These are phyloP conservation scores for Mortierella sp. DNA, from an alignment of 371 early-diverging fungal genomes.

Conservation along the genomic window DNA sequence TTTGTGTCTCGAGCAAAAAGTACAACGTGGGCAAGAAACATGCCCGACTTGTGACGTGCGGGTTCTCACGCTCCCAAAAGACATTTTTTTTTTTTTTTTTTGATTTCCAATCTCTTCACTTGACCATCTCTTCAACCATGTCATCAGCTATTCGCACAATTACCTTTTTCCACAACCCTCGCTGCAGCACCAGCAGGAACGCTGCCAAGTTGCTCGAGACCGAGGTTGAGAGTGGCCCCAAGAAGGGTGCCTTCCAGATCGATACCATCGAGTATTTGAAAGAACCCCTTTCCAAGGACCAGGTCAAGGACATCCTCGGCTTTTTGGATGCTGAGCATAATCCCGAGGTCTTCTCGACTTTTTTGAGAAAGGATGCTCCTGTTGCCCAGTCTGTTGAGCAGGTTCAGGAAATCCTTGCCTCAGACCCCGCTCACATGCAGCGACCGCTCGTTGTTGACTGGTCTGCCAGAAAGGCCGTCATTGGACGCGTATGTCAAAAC, in stretches of 20 bases:
- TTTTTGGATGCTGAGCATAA: conserved; percentile 16
- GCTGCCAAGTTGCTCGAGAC: conserved; percentile 12
- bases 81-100: background rate
- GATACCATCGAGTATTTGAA: conserved; percentile 32
- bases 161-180: conserved; percentile 36
- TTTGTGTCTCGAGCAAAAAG: too few species aligned
- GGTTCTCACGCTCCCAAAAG: too few species aligned
- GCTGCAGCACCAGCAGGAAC: conserved; percentile 23
- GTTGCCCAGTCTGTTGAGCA: conserved; percentile 14
- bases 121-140: background rate
- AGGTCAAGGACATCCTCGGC: conserved; percentile 19
- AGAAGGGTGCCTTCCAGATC: conserved; percentile 3
- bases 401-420: conserved; percentile 18
- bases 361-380: conserved; percentile 28
- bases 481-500: conserved; percentile 27
- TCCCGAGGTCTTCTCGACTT: conserved; percentile 15
- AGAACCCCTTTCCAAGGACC: conserved; percentile 8
- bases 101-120: conserved; percentile 3
- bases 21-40: too few species aligned
- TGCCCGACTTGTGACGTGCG: too few species aligned
- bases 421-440: conserved; percentile 21
- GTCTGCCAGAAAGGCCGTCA: conserved; percentile 25
- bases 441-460: conserved; percentile 27
- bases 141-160: conserved; percentile 10
- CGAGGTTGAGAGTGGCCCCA: background rate